Evolutionary conservation across 768 basidiomycete species (phyloP).

Genomic region (Leucocoprinus sp.): DNA sequence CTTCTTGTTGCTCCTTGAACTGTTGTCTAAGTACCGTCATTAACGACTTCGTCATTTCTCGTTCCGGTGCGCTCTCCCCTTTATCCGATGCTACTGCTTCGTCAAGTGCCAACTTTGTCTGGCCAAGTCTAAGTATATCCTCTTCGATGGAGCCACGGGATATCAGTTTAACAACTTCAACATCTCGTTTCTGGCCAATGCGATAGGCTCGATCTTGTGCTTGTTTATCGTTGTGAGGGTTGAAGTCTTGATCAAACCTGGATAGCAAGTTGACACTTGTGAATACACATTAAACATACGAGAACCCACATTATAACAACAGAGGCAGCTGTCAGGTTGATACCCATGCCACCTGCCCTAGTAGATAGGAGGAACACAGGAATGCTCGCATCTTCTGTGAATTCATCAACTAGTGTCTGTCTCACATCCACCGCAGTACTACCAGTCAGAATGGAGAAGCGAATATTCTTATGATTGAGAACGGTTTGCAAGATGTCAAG

Average conservation of each 20-base stretch:
- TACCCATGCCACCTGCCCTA: slow-evolving; percentile 92
- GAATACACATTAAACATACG: not conserved
- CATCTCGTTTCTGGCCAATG: slow-evolving; percentile 90
- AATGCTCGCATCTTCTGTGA: slow-evolving; percentile 82
- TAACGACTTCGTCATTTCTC: slow-evolving; percentile 78
- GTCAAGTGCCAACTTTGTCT: slow-evolving; percentile 87
- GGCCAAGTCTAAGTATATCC: slow-evolving; percentile 84
- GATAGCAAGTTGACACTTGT: not conserved
- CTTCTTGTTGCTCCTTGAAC: slow-evolving; percentile 51
- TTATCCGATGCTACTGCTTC: slow-evolving; percentile 87
- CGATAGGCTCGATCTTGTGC: slow-evolving; percentile 97
- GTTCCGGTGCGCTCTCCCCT: slow-evolving; percentile 59
- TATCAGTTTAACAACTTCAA: slow-evolving; percentile 92
- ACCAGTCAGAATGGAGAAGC: slow-evolving; percentile 82
- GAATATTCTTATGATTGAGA: slow-evolving; percentile 61
- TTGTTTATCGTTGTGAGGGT: slow-evolving; percentile 95
- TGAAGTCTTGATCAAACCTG: slow-evolving; percentile 97
- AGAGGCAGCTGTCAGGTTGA: slow-evolving; percentile 92
- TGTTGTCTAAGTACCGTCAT: slow-evolving; percentile 81
- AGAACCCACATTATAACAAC: slow-evolving; percentile 79
- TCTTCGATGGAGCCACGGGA: slow-evolving; percentile 92
- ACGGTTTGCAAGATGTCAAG: slow-evolving; percentile 87
- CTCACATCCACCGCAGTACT: slow-evolving; percentile 90
- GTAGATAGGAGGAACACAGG: slow-evolving; percentile 87
- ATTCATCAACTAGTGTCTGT: slow-evolving; percentile 92